Percentiles rank a stretch among this genome's conserved stretches.
Evolutionary conservation across 148 eudicot species (phyloP).

Genomic region (Amaranthus palmeri): DNA sequence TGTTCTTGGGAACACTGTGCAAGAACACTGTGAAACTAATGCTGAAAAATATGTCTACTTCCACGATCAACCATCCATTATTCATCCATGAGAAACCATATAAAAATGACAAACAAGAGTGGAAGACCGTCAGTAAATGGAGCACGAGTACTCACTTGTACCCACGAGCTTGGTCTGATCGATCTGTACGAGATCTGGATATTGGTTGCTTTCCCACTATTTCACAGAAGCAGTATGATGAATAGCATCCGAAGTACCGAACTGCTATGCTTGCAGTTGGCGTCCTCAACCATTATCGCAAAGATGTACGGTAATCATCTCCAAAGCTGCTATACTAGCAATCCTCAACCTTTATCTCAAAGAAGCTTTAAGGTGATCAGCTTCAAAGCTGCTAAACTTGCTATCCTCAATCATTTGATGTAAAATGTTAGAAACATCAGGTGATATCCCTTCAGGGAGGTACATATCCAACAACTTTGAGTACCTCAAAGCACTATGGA

Average conservation of each 20-base stretch:
- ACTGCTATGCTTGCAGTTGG: conserved; percentile 19
- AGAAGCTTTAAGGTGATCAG: conserved; percentile 24
- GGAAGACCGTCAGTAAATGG: not conserved
- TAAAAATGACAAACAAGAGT: not conserved
- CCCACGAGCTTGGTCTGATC: not conserved
- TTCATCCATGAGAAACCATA: not conserved
- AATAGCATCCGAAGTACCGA: conserved; percentile 23
- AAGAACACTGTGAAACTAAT: no score
- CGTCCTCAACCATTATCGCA: conserved; percentile 39
- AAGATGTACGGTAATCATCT: conserved; percentile 21
- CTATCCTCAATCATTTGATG: conserved; percentile 45
- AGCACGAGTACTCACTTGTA: conserved; percentile 1
- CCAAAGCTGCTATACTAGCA: conserved; percentile 30
- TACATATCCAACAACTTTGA: conserved; percentile 47
- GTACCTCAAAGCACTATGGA: conserved; percentile 48
- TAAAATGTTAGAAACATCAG: conserved; percentile 59
- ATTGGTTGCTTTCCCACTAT: conserved; percentile 1
- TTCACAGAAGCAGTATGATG: conserved; percentile 27
- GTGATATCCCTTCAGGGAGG: conserved; percentile 36
- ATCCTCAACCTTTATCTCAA: conserved; percentile 34
- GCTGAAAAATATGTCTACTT: not conserved
- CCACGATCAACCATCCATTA: not conserved
- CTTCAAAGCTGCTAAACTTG: conserved; percentile 29
- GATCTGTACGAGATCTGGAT: not conserved
- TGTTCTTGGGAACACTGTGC: not conserved